Conservation (phyloP, 805 yeast genomes). For the Yarrowia keelungensis region DNA sequence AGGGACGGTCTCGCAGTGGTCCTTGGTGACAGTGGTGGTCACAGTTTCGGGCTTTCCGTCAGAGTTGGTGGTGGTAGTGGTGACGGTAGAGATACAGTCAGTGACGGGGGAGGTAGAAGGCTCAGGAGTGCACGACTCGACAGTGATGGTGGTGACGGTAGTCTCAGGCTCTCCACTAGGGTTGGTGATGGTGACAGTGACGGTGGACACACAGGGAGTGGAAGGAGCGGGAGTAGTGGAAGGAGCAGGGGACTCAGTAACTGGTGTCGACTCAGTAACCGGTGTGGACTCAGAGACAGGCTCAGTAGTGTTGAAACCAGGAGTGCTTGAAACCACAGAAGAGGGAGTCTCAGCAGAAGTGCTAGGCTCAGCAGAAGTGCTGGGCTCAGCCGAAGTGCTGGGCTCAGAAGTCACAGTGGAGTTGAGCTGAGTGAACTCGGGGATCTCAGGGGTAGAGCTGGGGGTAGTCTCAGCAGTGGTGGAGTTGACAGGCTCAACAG, state of each 20-base stretch:
- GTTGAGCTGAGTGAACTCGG: background rate
- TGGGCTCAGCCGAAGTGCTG: too few relatives aligned
- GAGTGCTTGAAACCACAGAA: background rate
- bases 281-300: background rate
- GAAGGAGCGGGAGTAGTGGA: background rate
- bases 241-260: background rate
- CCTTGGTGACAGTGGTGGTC: constrained; percentile 7
- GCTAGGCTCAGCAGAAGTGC: too few relatives aligned
- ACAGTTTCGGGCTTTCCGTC: constrained; percentile 10
- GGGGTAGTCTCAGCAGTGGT: background rate
- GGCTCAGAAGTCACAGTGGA: background rate
- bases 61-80: constrained; percentile 15
- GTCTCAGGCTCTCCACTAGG: constrained; percentile 12
- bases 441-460: background rate
- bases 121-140: background rate
- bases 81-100: background rate
- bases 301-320: background rate
- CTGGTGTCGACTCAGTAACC: background rate
- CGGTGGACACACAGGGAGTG: background rate
- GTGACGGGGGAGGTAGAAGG: background rate
- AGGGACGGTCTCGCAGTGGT: background rate
- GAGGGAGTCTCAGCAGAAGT: too few relatives aligned
- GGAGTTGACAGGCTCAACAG: background rate
- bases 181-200: constrained; percentile 13
- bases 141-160: background rate